These are phyloP conservation scores for Chrysoporthe cubensis DNA, from an alignment of 2,329 filamentous ascomycete genomes.

Conservation along the genomic window DNA sequence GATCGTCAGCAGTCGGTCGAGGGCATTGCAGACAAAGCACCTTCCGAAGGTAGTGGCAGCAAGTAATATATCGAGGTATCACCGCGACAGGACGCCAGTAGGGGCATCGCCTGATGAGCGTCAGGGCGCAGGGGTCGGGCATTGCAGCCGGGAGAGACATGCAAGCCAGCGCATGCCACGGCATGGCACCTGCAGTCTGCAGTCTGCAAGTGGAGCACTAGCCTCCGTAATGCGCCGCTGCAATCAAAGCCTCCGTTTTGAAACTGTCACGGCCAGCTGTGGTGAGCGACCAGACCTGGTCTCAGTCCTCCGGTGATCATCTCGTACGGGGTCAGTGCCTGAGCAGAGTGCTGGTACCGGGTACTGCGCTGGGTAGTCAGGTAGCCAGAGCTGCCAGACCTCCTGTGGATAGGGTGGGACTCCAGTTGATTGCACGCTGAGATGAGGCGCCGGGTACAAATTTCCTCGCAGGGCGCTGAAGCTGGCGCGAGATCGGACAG, in stretches of 20 bases:
- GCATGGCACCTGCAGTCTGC: constrained; percentile 7
- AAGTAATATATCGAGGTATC: constrained; percentile 18
- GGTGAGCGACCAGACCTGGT: neutral
- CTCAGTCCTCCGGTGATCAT: neutral
- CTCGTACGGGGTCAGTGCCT: neutral
- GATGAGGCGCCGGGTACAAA: constrained; percentile 26
- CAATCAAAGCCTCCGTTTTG: constrained; percentile 30
- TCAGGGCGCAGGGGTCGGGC: constrained; percentile 14
- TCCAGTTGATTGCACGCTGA: constrained; percentile 26
- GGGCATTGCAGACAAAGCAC: neutral
- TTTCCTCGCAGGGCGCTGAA: constrained; percentile 18
- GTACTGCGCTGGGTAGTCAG: neutral
- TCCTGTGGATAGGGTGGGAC: constrained; percentile 21
- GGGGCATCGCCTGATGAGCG: constrained; percentile 6
- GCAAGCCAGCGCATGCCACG: constrained; percentile 26
- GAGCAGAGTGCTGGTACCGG: constrained; percentile 6
- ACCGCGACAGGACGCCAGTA: constrained; percentile 4
- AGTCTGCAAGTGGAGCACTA: constrained; percentile 28
- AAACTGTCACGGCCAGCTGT: neutral
- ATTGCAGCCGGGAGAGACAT: constrained; percentile 21
- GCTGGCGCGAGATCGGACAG: constrained; percentile 8
- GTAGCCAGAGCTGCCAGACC: constrained; percentile 16
- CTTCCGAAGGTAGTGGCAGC: constrained; percentile 4
- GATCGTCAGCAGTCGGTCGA: neutral
- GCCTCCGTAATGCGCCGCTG: constrained; percentile 27